These are phyloP conservation scores for Ascoidea rubescens DNA, from an alignment of 805 yeast species.

Conservation along the genomic window DNA sequence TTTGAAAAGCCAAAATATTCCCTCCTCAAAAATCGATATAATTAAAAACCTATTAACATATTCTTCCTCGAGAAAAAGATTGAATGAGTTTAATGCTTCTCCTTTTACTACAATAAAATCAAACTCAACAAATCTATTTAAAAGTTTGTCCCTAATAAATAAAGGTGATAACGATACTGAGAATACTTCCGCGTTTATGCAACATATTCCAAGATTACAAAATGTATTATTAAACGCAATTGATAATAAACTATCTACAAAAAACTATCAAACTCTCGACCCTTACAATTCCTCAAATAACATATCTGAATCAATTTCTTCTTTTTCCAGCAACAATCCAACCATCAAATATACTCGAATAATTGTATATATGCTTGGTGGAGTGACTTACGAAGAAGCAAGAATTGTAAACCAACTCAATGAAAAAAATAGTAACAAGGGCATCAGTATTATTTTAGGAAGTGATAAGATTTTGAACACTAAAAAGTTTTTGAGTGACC, in stretches of 20 bases:
- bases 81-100: conserved; percentile 6
- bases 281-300: conserved; percentile 11
- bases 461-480: conserved; percentile 53
- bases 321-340: neutral
- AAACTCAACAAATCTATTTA: neutral
- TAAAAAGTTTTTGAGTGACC: conserved; percentile 12
- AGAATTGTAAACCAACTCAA: conserved; percentile 66
- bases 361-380: conserved; percentile 70
- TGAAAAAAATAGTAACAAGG: conserved; percentile 27
- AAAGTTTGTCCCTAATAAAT: neutral
- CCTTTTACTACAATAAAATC: neutral
- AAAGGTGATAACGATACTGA: conserved; percentile 16
- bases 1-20: conserved; percentile 22
- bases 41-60: conserved; percentile 3
- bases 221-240: conserved; percentile 26
- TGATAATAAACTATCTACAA: conserved; percentile 24
- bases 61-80: conserved; percentile 20
- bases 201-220: conserved; percentile 69
- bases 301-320: conserved; percentile 18
- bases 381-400: conserved; percentile 87
- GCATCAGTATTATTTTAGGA: conserved; percentile 64
- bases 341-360: conserved; percentile 42
- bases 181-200: conserved; percentile 73
- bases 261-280: conserved; percentile 30
- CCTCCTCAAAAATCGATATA: conserved; percentile 13